phyloP scores from a whole-genome alignment of 257 asterid species.

The Cynanchum wilfordii region DNA sequence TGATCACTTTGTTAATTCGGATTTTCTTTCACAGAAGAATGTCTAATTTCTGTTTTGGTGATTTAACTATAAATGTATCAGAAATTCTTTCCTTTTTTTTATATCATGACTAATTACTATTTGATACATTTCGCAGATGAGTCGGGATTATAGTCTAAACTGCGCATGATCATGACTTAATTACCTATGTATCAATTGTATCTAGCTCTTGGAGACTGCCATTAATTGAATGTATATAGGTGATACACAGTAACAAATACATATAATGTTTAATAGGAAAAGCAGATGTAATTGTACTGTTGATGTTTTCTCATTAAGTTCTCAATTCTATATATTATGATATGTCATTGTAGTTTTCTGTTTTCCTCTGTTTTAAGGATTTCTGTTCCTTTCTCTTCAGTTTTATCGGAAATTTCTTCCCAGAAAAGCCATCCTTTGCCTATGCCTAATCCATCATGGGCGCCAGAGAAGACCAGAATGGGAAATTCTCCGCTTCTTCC shows the following conservation, averaged over 20 bases:
- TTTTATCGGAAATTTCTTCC: neutral
- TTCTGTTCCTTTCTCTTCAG: constrained; percentile 14
- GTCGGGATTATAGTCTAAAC: neutral
- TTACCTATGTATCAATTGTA: too few relatives aligned
- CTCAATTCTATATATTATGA: neutral
- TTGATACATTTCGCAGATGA: neutral
- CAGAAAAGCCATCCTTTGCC: constrained; percentile 39
- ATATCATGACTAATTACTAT: neutral
- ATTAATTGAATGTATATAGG: too few relatives aligned
- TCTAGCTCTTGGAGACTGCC: too few relatives aligned
- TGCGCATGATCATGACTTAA: neutral
- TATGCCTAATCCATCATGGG: constrained; percentile 18
- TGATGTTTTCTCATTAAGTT: neutral
- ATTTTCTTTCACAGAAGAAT: neutral
- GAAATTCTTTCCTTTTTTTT: neutral
- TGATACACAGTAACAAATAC: too few relatives aligned
- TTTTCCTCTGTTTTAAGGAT: neutral
- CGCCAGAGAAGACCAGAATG: constrained; percentile 5
- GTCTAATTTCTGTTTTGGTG: neutral
- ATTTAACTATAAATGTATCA: neutral
- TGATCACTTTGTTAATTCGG: neutral
- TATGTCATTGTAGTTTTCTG: too few relatives aligned
- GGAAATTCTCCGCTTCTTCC: constrained; percentile 17
- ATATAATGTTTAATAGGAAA: too few relatives aligned
- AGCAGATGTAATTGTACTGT: too few relatives aligned